These are phyloP conservation scores for Pichia sp. DNA, from an alignment of 1,139 yeast species.

Conservation along the genomic window DNA sequence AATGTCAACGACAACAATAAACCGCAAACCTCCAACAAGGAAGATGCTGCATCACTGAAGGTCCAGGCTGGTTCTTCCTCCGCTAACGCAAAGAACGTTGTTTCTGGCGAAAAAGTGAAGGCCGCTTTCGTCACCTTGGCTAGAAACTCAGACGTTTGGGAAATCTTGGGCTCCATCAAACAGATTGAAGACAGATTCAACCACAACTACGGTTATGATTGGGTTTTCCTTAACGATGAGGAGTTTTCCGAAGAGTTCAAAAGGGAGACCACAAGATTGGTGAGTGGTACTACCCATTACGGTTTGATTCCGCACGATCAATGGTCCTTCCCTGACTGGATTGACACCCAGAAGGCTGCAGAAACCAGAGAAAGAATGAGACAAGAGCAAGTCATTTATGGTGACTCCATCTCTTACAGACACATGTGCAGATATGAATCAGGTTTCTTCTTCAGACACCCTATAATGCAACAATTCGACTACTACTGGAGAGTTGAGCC, in stretches of 20 bases:
- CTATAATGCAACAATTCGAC: slow-evolving; percentile 63
- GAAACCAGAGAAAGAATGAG: slow-evolving; percentile 46
- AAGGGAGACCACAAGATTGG: slow-evolving; percentile 36
- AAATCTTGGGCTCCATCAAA: slow-evolving; percentile 46
- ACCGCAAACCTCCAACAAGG: background rate
- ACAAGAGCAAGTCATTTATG: slow-evolving; percentile 47
- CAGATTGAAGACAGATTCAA: slow-evolving; percentile 71
- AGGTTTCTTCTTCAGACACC: slow-evolving; percentile 84
- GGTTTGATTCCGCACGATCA: slow-evolving; percentile 47
- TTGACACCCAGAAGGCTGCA: slow-evolving; percentile 57
- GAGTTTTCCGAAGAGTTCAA: slow-evolving; percentile 46
- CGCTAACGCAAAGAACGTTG: slow-evolving; percentile 13
- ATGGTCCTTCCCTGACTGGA: slow-evolving; percentile 62
- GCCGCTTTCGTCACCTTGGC: slow-evolving; percentile 62
- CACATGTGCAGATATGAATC: slow-evolving; percentile 92
- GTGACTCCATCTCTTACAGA: slow-evolving; percentile 55
- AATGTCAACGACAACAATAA: slow-evolving; percentile 6
- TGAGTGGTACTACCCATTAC: slow-evolving; percentile 48
- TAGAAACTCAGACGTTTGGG: slow-evolving; percentile 49
- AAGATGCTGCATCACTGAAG: background rate
- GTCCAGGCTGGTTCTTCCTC: slow-evolving; percentile 10
- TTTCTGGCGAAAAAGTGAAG: slow-evolving; percentile 39
- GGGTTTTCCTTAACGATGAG: slow-evolving; percentile 66
- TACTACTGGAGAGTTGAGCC: slow-evolving; percentile 97
- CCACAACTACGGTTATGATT: slow-evolving; percentile 61